Evolutionary conservation across 306 rosid genomes (phyloP).

Genomic region (Quercus berberidifolia): DNA sequence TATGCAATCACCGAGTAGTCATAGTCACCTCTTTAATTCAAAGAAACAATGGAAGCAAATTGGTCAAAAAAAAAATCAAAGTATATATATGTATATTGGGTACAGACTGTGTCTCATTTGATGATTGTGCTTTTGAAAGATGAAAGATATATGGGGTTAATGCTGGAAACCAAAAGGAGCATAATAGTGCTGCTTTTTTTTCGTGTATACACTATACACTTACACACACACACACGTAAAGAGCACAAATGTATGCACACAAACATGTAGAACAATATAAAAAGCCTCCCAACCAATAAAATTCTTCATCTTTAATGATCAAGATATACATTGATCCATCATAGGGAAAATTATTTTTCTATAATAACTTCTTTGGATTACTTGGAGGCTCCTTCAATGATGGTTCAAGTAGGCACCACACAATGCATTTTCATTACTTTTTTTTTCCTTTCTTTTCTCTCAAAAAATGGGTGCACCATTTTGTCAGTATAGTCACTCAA

Average conservation of each 20-base stretch:
- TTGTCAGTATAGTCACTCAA: conserved; percentile 11
- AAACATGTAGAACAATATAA: neutral
- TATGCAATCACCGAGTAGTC: neutral
- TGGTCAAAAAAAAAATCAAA: neutral
- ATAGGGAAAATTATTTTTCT: conserved; percentile 1
- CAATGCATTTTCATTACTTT: conserved; percentile 10
- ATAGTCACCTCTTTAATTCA: neutral
- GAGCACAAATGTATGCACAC: neutral
- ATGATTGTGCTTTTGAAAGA: neutral
- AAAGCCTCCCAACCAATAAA: neutral
- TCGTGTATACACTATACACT: neutral
- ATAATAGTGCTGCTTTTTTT: neutral
- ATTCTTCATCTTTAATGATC: neutral
- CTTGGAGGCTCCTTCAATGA: conserved; percentile 16
- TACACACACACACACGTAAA: too few species aligned
- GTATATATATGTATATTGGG: neutral
- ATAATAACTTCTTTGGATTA: conserved; percentile 4
- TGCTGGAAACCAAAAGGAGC: neutral
- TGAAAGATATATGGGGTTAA: neutral
- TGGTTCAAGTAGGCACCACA: conserved; percentile 17
- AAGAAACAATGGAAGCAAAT: neutral
- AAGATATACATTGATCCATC: neutral
- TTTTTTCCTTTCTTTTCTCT: neutral
- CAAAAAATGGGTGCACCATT: conserved; percentile 13
- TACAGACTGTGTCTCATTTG: neutral